Evolutionary conservation across 495 filamentous ascomycete genomes (phyloP).

Genomic region (Apodospora peruviana): DNA sequence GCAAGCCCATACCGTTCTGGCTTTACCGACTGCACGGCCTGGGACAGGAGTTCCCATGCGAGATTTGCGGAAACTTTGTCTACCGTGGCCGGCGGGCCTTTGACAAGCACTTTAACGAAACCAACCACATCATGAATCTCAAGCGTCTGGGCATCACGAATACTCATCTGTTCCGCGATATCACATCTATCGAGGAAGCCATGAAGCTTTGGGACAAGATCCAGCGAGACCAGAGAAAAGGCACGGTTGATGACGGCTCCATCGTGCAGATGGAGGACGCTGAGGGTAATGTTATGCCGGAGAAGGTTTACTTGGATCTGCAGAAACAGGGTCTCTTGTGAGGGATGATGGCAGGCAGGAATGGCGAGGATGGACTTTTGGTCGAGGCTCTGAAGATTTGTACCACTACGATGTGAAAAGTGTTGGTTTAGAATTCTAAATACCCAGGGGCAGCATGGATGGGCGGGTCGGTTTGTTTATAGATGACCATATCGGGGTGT

Average conservation of each 20-base stretch:
- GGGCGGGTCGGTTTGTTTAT: too few species aligned
- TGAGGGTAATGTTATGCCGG: constrained; percentile 96
- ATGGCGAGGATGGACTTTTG: too few species aligned
- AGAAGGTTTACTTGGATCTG: constrained; percentile 91
- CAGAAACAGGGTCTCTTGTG: constrained; percentile 67
- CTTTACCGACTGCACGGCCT: constrained; percentile 95
- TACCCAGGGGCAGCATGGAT: too few species aligned
- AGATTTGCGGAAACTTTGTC: constrained; percentile 95
- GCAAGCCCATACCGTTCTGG: constrained; percentile 98
- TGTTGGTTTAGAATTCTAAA: too few species aligned
- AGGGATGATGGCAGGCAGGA: too few species aligned
- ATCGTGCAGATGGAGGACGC: constrained; percentile 98
- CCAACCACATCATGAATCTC: constrained; percentile 83
- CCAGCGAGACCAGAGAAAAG: constrained; percentile 75
- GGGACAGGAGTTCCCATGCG: constrained; percentile 90
- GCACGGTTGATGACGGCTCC: constrained; percentile 66
- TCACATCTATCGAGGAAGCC: constrained; percentile 86
- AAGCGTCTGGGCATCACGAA: constrained; percentile 92
- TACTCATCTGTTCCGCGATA: constrained; percentile 87
- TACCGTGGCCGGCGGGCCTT: constrained; percentile 95
- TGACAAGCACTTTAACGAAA: constrained; percentile 97
- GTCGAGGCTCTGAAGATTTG: too few species aligned
- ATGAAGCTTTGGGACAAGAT: constrained; percentile 89
- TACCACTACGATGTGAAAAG: too few species aligned
- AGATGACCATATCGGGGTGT: too few species aligned